Evolutionary conservation across 2,329 filamentous ascomycete genomes (phyloP), one percentile per base, ranked within the genome.

Genomic region (Magnaporthales sp.): DNA sequence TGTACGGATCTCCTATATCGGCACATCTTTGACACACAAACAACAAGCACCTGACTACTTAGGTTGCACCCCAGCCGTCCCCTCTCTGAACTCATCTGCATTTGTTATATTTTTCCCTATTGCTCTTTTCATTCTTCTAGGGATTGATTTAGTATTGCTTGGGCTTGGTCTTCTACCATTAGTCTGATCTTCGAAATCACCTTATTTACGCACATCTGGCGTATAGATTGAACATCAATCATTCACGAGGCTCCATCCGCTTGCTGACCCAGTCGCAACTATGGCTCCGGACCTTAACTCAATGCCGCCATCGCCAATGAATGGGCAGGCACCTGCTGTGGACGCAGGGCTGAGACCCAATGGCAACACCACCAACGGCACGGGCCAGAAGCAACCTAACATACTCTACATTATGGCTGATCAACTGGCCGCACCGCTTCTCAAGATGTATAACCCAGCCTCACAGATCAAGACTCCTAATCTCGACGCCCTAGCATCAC

Each of bases 381-480:
- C 72, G 54, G 70, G 72, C 29, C 73, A 76, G 67, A 74, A 51
- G 27, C 51, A 31, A 30, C 63, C 63, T 27, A 93, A 93, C 78
- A 91, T 94, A 71, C 83, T 93, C 62, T 97, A 95, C 82, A 96
- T 97, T 80, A 97, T 97, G 93, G 93, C 93, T 66, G 93, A 97
- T 79, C 93, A 97, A 81, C 87, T 97, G 77, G 91, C 93, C 22
- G 93, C 93, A 30, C 93, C 93, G 22, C 85, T 93, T 72, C 86
- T 97, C 71, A 94, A 93, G 81, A 94, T 97, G 81, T 93, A 97
- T 82, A 93, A 97, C 77, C 85, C 89, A 62, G 83, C 90, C 65
- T 96, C 93, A 1, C 90, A 91, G 75, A 97, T 97, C 83, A 91
- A 93, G 79, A 97, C 93, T 0, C 93, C 93, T 63, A 89, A 97